Evolutionary conservation across 345 rosid species (phyloP).

Genomic region (Eucalyptus erythrocorys): DNA sequence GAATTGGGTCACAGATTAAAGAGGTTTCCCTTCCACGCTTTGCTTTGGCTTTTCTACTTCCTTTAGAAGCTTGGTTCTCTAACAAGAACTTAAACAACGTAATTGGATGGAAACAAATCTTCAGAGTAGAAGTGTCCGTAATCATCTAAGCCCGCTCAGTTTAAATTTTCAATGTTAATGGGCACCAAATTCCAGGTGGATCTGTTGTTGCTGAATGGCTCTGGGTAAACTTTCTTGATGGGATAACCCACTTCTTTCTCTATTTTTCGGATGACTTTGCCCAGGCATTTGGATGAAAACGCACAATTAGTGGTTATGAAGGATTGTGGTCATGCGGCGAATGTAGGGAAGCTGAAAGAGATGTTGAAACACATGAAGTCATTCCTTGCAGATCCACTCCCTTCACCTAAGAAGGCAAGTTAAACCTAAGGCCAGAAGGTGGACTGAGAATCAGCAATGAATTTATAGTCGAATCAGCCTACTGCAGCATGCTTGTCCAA

Average conservation of each 20-base stretch:
- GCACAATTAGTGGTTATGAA: background rate
- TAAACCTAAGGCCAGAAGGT: background rate
- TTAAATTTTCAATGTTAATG: background rate
- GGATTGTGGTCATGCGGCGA: background rate
- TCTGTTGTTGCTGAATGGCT: no score
- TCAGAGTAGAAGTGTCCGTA: background rate
- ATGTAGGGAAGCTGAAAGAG: background rate
- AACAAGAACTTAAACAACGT: background rate
- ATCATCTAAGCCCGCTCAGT: background rate
- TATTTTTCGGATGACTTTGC: background rate
- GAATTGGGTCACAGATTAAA: background rate
- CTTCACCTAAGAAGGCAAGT: background rate
- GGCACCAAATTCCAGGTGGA: background rate
- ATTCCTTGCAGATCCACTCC: background rate
- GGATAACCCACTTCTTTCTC: background rate
- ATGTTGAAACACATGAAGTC: background rate
- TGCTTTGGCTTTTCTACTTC: background rate
- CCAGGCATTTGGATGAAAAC: background rate
- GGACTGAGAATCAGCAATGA: background rate
- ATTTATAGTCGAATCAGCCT: background rate
- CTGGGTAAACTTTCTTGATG: background rate
- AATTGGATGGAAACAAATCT: background rate
- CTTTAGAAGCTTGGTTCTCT: background rate
- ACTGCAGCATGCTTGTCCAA: background rate
- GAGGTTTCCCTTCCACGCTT: background rate